Evolutionary conservation across 2,329 filamentous ascomycete genomes (phyloP).

Genomic region (Mycogone perniciosa): DNA sequence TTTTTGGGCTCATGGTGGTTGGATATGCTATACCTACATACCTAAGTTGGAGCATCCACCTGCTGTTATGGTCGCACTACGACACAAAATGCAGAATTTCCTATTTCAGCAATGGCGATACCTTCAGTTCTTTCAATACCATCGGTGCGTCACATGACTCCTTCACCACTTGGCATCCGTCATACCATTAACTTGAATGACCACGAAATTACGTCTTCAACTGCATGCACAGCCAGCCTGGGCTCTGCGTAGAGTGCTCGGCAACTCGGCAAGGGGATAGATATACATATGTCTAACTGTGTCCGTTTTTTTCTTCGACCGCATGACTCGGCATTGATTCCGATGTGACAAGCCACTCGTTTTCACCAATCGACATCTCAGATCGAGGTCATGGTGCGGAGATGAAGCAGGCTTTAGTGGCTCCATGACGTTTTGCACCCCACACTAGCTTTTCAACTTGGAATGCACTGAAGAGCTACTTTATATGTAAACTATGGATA

Average conservation of each 20-base stretch:
- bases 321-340: conserved; percentile 6
- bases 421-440: conserved; percentile 7
- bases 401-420: conserved; percentile 6
- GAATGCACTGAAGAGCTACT: too few species aligned
- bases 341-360: neutral
- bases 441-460: neutral
- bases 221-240: too few species aligned
- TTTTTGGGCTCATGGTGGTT: neutral
- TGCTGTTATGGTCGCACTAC: neutral
- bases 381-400: conserved; percentile 1
- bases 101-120: neutral
- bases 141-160: neutral
- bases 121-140: neutral
- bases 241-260: too few species aligned
- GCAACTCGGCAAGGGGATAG: too few species aligned
- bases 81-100: neutral
- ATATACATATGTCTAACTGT: too few species aligned
- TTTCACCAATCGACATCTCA: neutral
- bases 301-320: conserved; percentile 2
- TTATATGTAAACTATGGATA: too few species aligned
- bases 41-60: neutral
- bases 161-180: neutral
- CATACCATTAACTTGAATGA: neutral
- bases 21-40: too few species aligned
- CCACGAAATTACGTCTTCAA: too few species aligned